Conservation (phyloP, 2,329 filamentous ascomycete species). For the Aspergillus sergii region DNA sequence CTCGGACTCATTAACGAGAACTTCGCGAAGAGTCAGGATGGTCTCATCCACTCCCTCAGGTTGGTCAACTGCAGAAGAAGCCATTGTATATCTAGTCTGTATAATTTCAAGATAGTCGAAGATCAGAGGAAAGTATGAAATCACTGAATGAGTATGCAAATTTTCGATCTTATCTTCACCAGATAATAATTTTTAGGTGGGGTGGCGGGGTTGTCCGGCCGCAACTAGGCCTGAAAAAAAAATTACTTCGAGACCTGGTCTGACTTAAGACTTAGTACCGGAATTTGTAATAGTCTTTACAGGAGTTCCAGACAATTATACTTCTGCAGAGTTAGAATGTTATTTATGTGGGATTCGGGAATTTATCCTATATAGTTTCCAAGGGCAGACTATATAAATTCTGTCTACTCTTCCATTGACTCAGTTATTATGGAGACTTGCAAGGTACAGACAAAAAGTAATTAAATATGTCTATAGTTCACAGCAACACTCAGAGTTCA, state of each 20-base stretch:
- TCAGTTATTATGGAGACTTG: neutral
- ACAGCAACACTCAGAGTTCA: neutral
- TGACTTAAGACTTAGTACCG: neutral
- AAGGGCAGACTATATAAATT: neutral
- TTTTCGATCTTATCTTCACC: constrained; percentile 38
- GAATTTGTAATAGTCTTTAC: neutral
- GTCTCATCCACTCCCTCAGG: constrained; percentile 35
- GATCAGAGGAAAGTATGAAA: neutral
- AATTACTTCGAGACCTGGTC: neutral
- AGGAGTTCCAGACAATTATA: neutral
- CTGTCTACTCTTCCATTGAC: neutral
- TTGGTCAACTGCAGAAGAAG: constrained; percentile 33
- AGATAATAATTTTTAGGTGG: constrained; percentile 42
- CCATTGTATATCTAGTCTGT: constrained; percentile 28
- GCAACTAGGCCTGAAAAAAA: constrained; percentile 18
- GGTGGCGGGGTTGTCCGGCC: constrained; percentile 32
- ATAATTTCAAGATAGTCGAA: neutral
- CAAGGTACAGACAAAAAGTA: neutral
- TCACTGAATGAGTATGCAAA: constrained; percentile 19
- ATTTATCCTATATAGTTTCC: neutral
- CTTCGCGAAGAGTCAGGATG: constrained; percentile 60
- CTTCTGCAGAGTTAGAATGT: neutral
- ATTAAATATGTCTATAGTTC: neutral
- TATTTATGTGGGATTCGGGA: neutral
- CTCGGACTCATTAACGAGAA: constrained; percentile 76